Base-by-base conservation (phyloP, 192 early-diverging fungal genomes). In the Allomyces macrogynus region DNA sequence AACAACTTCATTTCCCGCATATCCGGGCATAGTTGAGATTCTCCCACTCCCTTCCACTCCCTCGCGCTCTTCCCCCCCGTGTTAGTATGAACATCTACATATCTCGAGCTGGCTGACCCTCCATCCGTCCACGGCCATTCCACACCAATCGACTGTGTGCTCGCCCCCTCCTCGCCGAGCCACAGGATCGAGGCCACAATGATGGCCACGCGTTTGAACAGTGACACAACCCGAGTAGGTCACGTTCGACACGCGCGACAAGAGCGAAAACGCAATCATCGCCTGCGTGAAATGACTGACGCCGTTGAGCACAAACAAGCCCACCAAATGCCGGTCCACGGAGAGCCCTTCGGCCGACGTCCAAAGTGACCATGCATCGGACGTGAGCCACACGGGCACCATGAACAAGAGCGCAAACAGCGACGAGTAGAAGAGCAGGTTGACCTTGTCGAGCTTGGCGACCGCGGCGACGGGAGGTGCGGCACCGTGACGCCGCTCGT, bases 201-300 rank as follows among this genome's bases (percentile, higher is more conserved):
- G 25, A 94, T 90, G 69, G 89, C 81, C 62, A 94, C 90, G n/a
- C 92, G 82, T 73, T 94, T 94, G 64, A 90, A 74, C 64, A 94
- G 77, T 4, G 85, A 86, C 9, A 87, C 83, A 62, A 94, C 89
- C n/a, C 18, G 85, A 87, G 72, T 91, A 95, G 0, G 89, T 92
- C 40, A 95, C 88, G 2, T 90, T 88, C 1, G 82, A 85, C 5
- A 89, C 88, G 57, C 85, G 69, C 1, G 81, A 75, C 23, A 93
- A 75, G 18, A 91, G 78, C 23, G 79, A 83, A 73, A 95, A 89
- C 4, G 89, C 88, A 64, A 93, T 80, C 61, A 85, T 75, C 62
- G 78, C 86, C 69, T 94, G 92, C 24, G 76, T 77, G 74, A 94
- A 94, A 72, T 94, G 84, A 8, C 80, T 80, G 3, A 83, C 65